A percentile compares a stretch with the other conserved stretches of the same genome.
phyloP scores from a whole-genome alignment of 495 filamentous ascomycete genomes.

The Xylaria intraflava region DNA sequence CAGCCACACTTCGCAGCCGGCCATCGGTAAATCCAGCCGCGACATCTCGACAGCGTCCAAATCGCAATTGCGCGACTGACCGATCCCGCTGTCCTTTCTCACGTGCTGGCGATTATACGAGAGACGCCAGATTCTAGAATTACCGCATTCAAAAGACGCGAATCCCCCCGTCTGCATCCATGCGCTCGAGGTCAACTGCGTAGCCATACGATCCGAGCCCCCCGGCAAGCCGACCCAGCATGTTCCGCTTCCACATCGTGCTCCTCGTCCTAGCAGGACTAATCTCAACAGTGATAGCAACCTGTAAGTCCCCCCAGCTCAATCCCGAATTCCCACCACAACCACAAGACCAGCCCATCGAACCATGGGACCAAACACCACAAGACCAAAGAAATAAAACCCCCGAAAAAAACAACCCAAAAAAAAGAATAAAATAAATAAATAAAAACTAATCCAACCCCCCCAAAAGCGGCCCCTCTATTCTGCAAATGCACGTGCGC shows the following conservation, averaged over 20 bases:
- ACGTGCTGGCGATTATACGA: no score
- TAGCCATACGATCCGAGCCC: neutral
- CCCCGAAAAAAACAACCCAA: no score
- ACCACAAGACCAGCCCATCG: no score
- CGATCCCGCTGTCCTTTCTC: no score
- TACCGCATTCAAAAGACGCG: no score
- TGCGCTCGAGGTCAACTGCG: neutral
- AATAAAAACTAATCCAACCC: neutral
- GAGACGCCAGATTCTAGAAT: no score
- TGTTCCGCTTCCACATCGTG: conserved; percentile 29
- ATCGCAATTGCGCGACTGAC: neutral
- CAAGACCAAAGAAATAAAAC: no score
- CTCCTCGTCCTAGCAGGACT: conserved; percentile 29
- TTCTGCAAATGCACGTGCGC: conserved; percentile 99
- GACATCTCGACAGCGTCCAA: neutral
- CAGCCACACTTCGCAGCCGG: conserved; percentile 8
- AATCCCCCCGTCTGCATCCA: no score
- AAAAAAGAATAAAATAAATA: no score
- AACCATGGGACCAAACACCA: neutral
- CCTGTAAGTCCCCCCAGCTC: conserved; percentile 25
- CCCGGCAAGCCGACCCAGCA: conserved; percentile 11
- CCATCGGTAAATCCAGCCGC: neutral
- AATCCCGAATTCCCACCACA: no score
- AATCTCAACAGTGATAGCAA: conserved; percentile 23
- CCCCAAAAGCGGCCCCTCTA: conserved; percentile 51